These are phyloP conservation scores for Hordeum pubiflorum DNA, from an alignment of 202 grass and related monocot genomes.

Conservation along the genomic window DNA sequence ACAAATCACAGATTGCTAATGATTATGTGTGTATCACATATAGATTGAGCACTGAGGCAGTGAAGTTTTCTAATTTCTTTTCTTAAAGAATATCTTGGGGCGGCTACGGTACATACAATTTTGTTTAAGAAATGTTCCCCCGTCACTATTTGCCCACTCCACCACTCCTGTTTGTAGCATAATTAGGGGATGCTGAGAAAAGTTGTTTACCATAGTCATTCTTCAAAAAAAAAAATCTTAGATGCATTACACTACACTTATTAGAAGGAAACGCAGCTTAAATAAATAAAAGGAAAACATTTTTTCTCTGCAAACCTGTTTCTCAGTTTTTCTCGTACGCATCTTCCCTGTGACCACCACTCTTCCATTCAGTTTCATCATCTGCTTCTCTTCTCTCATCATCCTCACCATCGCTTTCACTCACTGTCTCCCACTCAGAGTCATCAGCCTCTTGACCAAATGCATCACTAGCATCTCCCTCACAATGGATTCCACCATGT, in stretches of 20 bases:
- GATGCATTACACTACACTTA: background rate
- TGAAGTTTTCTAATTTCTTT: background rate
- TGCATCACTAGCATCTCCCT: slow-evolving; percentile 60
- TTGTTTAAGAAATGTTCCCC: background rate
- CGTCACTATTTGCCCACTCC: background rate
- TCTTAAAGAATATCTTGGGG: background rate
- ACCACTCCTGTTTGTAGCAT: background rate
- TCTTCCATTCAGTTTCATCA: slow-evolving; percentile 66
- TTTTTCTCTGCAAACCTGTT: slow-evolving; percentile 10
- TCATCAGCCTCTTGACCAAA: slow-evolving; percentile 88
- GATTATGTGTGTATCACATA: background rate
- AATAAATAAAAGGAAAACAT: background rate
- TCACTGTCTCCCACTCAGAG: slow-evolving; percentile 91
- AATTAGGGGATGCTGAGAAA: background rate
- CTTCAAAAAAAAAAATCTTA: background rate
- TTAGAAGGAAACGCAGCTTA: background rate
- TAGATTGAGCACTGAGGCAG: background rate
- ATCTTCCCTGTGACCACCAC: slow-evolving; percentile 45
- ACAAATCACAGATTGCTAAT: background rate
- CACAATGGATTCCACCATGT: slow-evolving; percentile 67
- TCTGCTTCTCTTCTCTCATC: slow-evolving; percentile 51
- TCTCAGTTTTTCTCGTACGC: slow-evolving; percentile 45
- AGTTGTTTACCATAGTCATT: background rate
- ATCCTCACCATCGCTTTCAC: slow-evolving; percentile 68
- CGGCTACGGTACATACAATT: background rate